These are phyloP conservation scores for Saturnispora gosingensis DNA, from an alignment of 805 yeast species.

Conservation along the genomic window DNA sequence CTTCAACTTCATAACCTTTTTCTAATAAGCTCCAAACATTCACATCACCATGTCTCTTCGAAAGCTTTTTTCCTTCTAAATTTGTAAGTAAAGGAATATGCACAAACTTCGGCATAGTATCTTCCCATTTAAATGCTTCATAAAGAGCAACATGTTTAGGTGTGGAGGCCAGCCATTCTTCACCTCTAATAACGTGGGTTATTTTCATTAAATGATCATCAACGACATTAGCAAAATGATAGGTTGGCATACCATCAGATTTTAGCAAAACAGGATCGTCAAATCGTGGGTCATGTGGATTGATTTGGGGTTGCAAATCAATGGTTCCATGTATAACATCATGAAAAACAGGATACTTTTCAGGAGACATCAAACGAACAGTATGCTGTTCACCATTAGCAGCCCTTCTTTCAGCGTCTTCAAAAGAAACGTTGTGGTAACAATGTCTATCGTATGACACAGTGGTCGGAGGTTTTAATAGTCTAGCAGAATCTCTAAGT, in stretches of 20 bases:
- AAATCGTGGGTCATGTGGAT: slow-evolving; percentile 58
- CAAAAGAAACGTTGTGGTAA: slow-evolving; percentile 31
- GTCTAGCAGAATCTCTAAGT: slow-evolving; percentile 64
- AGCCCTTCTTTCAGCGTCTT: slow-evolving; percentile 32
- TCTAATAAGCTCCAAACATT: slow-evolving; percentile 52
- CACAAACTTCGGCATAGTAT: slow-evolving; percentile 55
- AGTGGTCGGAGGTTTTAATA: slow-evolving; percentile 77
- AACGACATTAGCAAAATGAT: slow-evolving; percentile 91
- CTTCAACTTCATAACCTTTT: slow-evolving; percentile 74
- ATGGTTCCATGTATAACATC: slow-evolving; percentile 76
- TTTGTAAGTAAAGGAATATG: slow-evolving; percentile 87
- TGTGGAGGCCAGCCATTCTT: slow-evolving; percentile 95
- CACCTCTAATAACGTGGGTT: slow-evolving; percentile 94
- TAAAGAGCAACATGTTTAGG: slow-evolving; percentile 90
- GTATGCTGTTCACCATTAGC: slow-evolving; percentile 36
- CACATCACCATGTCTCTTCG: slow-evolving; percentile 78
- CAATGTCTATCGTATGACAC: slow-evolving; percentile 90
- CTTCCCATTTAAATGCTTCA: slow-evolving; percentile 73
- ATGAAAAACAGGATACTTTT: slow-evolving; percentile 49
- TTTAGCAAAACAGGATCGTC: slow-evolving; percentile 88
- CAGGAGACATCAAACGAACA: slow-evolving; percentile 73
- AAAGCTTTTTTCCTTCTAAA: slow-evolving; percentile 61
- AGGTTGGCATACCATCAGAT: slow-evolving; percentile 93
- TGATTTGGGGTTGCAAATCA: slow-evolving; percentile 72
- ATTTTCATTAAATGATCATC: slow-evolving; percentile 92